Percentiles rank a stretch among this genome's conserved stretches.
Evolutionary conservation across 140 eudicot species (phyloP).

Genomic region (Anethum foeniculum): DNA sequence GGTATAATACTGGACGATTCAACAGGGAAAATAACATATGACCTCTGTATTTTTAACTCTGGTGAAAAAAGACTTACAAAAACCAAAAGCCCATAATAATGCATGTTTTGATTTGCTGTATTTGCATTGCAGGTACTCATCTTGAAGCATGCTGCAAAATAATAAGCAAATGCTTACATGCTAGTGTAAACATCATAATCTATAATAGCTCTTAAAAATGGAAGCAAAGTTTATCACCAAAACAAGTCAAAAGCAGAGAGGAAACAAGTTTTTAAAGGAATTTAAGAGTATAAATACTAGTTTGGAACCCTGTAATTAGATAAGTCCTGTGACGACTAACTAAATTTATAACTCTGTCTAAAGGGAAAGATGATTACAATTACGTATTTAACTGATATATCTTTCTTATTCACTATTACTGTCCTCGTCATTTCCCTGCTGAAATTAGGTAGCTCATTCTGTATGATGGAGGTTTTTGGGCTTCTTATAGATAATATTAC

Average conservation of each 20-base stretch:
- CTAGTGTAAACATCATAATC: not conserved
- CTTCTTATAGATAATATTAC: not conserved
- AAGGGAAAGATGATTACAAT: not conserved
- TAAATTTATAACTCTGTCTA: not conserved
- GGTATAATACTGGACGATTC: not conserved
- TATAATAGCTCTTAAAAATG: not conserved
- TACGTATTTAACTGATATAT: not conserved
- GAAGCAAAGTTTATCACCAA: not conserved
- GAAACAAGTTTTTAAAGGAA: not conserved
- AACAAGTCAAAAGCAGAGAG: not conserved
- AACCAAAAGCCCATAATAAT: conserved; percentile 62
- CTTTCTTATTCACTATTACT: not conserved
- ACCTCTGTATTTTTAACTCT: not conserved
- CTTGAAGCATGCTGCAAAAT: conserved; percentile 68
- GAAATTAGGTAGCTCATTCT: not conserved
- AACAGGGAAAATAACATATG: not conserved
- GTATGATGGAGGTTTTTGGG: not conserved
- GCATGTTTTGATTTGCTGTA: conserved; percentile 69
- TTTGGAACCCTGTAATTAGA: not conserved
- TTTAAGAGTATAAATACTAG: not conserved
- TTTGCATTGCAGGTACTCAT: conserved; percentile 63
- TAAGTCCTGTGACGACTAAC: not conserved
- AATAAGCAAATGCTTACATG: conserved; percentile 7
- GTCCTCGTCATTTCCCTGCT: not conserved
- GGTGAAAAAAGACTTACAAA: conserved; percentile 52